A percentile compares a stretch with the other conserved stretches of the same genome.
These are phyloP conservation scores for Barnettozyma hawaiiensis DNA, from an alignment of 1,139 yeast genomes.

Conservation along the genomic window DNA sequence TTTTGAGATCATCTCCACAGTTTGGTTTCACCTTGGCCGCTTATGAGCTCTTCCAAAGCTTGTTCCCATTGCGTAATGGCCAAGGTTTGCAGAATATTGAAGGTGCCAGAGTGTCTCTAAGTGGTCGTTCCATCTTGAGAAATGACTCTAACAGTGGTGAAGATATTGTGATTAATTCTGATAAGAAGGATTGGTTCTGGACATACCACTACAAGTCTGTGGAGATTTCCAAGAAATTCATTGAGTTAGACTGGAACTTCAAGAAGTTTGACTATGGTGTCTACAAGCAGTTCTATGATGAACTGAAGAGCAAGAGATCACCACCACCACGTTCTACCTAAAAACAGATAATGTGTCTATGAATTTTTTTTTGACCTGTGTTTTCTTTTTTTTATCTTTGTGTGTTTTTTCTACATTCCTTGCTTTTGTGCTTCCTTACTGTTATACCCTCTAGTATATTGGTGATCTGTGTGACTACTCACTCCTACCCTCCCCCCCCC, in stretches of 20 bases:
- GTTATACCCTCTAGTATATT: too few relatives aligned
- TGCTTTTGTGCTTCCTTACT: not conserved
- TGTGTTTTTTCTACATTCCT: not conserved
- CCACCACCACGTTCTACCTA: not conserved
- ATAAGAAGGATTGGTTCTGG: slow-evolving; percentile 19
- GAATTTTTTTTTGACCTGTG: not conserved
- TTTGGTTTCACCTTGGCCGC: slow-evolving; percentile 97
- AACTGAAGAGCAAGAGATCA: slow-evolving; percentile 22
- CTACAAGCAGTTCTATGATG: slow-evolving; percentile 44
- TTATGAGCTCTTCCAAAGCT: slow-evolving; percentile 73
- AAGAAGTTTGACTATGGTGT: slow-evolving; percentile 49
- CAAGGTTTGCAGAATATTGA: slow-evolving; percentile 25
- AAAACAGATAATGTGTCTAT: not conserved
- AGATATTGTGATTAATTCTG: slow-evolving; percentile 11
- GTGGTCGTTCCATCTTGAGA: slow-evolving; percentile 15
- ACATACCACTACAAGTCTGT: slow-evolving; percentile 55
- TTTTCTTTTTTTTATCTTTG: not conserved
- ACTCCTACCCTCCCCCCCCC: too few relatives aligned
- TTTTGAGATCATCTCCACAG: slow-evolving; percentile 93
- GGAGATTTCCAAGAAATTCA: slow-evolving; percentile 55
- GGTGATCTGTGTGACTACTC: too few relatives aligned
- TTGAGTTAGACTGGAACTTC: slow-evolving; percentile 59
- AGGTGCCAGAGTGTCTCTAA: slow-evolving; percentile 10
- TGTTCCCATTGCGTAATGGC: slow-evolving; percentile 46
- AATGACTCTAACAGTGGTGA: slow-evolving; percentile 11